Conservation (phyloP, 2,329 filamentous ascomycete genomes). For the Trichoderma polysporum region DNA sequence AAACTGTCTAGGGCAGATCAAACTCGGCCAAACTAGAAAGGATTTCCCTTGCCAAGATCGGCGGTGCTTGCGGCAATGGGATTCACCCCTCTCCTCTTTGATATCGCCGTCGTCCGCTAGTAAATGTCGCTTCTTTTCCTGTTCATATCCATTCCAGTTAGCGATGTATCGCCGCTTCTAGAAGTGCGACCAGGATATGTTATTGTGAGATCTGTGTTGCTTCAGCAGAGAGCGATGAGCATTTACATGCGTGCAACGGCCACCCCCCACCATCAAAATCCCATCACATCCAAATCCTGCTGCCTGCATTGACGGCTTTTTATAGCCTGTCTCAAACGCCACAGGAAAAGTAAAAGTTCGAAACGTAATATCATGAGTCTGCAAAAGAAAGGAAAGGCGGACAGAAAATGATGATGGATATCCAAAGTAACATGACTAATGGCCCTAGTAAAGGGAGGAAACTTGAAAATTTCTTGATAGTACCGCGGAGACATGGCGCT, state of each 20-base stretch:
- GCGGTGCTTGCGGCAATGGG: background rate
- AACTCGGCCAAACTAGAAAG: background rate
- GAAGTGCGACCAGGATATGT: background rate
- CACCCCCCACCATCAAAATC: background rate
- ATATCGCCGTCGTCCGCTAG: constrained; percentile 11
- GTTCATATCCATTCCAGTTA: constrained; percentile 6
- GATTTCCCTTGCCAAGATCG: background rate
- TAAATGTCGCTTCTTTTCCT: constrained; percentile 1
- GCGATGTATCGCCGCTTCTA: background rate
- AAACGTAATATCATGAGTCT: background rate
- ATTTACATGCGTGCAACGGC: background rate
- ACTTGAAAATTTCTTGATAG: background rate
- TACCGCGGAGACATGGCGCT: background rate
- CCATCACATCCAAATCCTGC: background rate
- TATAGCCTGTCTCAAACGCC: background rate
- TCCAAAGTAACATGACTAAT: background rate
- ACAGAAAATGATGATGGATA: background rate
- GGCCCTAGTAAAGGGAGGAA: background rate
- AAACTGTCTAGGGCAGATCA: constrained; percentile 15
- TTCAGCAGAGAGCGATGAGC: background rate
- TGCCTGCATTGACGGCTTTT: background rate
- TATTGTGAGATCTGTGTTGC: background rate
- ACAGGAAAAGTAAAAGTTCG: background rate
- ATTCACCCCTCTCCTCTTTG: background rate
- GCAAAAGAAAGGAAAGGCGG: background rate